phyloP scores from a whole-genome alignment of 108 stramenopile species.

The Halocafeteria seosinensis region DNA sequence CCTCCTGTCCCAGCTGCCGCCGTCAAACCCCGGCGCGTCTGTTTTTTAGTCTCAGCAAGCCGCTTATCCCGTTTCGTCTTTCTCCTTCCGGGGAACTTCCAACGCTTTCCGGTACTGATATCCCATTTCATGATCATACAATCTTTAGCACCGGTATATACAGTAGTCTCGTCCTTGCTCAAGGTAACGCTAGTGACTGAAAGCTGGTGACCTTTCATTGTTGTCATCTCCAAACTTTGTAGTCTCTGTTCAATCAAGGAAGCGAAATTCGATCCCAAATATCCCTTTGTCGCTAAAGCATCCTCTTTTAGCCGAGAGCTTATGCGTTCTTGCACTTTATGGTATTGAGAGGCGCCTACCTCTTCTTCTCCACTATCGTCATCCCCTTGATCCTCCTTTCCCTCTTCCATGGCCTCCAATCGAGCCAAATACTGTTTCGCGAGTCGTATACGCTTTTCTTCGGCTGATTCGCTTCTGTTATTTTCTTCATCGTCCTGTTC shows the following conservation, averaged over 20 bases:
- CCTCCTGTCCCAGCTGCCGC: neutral
- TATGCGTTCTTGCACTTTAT: conserved; percentile 8
- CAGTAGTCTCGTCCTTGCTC: conserved; percentile 30
- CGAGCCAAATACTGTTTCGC: conserved; percentile 31
- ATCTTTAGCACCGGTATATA: conserved; percentile 77
- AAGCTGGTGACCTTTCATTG: conserved; percentile 9
- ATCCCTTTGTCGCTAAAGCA: conserved; percentile 13
- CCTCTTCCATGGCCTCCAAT: conserved; percentile 16
- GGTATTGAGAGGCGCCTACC: neutral
- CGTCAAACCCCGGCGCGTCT: neutral
- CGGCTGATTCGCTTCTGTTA: conserved; percentile 40
- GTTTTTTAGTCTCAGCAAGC: neutral
- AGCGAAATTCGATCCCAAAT: conserved; percentile 1
- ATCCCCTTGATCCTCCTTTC: neutral
- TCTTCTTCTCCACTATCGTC: conserved; percentile 11
- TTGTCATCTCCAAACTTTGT: conserved; percentile 17
- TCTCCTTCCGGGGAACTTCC: conserved; percentile 12
- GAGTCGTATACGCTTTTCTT: conserved; percentile 34
- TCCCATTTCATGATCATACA: conserved; percentile 73
- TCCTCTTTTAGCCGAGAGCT: conserved; percentile 15
- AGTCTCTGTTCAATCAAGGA: neutral
- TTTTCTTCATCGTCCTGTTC: too few relatives aligned
- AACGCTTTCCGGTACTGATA: conserved; percentile 46
- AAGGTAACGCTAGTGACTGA: conserved; percentile 62
- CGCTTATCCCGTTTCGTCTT: neutral